A percentile compares a stretch with the other conserved stretches of the same genome.
Evolutionary conservation across 805 yeast genomes (phyloP).

Genomic region (Metschnikowia dekortorum): DNA sequence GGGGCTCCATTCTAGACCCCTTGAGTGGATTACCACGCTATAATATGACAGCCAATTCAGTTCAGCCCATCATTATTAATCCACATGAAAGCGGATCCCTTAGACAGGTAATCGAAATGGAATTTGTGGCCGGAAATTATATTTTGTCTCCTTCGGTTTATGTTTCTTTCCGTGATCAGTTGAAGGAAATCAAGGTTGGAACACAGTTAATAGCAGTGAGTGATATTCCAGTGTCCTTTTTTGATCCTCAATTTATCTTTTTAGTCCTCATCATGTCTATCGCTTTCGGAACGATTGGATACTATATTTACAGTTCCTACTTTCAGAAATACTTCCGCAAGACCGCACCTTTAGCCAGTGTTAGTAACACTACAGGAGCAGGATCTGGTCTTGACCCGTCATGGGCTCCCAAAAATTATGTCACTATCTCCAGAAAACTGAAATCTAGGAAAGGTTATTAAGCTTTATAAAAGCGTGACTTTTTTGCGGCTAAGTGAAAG

Average conservation of each 20-base stretch:
- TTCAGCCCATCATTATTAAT: slow-evolving; percentile 55
- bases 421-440: slow-evolving; percentile 8
- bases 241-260: slow-evolving; percentile 68
- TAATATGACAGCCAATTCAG: slow-evolving; percentile 59
- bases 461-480: background rate
- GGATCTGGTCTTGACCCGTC: slow-evolving; percentile 12
- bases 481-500: background rate
- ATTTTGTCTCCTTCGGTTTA: slow-evolving; percentile 57
- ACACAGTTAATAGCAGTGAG: slow-evolving; percentile 53
- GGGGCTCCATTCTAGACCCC: slow-evolving; percentile 60
- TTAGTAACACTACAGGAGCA: slow-evolving; percentile 13
- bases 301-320: slow-evolving; percentile 40
- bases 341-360: slow-evolving; percentile 26
- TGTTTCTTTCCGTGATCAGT: slow-evolving; percentile 44
- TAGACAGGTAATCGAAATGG: slow-evolving; percentile 57
- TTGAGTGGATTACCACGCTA: slow-evolving; percentile 46
- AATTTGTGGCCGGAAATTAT: slow-evolving; percentile 54
- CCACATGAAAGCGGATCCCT: slow-evolving; percentile 48
- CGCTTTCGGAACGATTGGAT: slow-evolving; percentile 27
- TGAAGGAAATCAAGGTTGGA: slow-evolving; percentile 53
- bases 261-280: slow-evolving; percentile 50
- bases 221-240: slow-evolving; percentile 64
- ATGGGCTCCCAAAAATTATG: slow-evolving; percentile 15
- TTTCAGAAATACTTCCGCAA: slow-evolving; percentile 42
- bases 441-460: slow-evolving; percentile 15